These are phyloP conservation scores for Echeveria elegans DNA, from an alignment of 164 flowering plant genomes.

Conservation along the genomic window DNA sequence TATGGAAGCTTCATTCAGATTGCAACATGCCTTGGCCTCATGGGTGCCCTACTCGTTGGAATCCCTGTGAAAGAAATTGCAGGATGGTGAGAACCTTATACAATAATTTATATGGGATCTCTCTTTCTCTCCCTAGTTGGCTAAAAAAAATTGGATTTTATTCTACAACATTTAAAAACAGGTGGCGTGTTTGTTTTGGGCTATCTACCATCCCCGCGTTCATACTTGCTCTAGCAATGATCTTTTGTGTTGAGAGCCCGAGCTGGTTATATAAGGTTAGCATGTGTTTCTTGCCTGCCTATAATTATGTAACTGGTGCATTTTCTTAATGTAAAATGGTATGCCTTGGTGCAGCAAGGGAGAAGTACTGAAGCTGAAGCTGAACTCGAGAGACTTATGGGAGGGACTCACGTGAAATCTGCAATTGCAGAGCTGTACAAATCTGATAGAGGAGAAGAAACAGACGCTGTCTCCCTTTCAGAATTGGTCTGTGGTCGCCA, in stretches of 20 bases:
- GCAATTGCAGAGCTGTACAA: conserved; percentile 74
- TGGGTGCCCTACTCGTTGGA: conserved; percentile 73
- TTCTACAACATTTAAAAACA: conserved; percentile 15
- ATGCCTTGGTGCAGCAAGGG: conserved; percentile 45
- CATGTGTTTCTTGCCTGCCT: conserved; percentile 10
- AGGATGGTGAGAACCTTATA: conserved; percentile 58
- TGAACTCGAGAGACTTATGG: conserved; percentile 69
- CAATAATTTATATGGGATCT: too few species aligned
- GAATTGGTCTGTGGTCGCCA: conserved; percentile 84
- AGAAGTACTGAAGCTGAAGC: conserved; percentile 74
- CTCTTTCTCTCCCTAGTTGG: not conserved
- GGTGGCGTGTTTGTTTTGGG: conserved; percentile 99
- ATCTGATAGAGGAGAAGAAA: conserved; percentile 63
- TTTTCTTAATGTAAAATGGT: conserved; percentile 6
- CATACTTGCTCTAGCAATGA: conserved; percentile 65
- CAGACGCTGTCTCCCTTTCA: conserved; percentile 42
- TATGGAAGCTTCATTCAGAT: conserved; percentile 94
- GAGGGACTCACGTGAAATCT: conserved; percentile 60
- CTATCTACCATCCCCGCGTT: conserved; percentile 79
- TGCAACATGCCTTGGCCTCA: conserved; percentile 88
- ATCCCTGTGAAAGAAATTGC: conserved; percentile 59
- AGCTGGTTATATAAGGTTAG: conserved; percentile 92
- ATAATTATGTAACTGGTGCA: not conserved
- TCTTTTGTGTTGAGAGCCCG: conserved; percentile 84
- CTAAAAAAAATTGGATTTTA: not conserved